Percentiles rank a stretch among this genome's conserved stretches.
These are phyloP conservation scores for Pseudonectria buxi DNA, from an alignment of 2,329 filamentous ascomycete genomes.

Conservation along the genomic window DNA sequence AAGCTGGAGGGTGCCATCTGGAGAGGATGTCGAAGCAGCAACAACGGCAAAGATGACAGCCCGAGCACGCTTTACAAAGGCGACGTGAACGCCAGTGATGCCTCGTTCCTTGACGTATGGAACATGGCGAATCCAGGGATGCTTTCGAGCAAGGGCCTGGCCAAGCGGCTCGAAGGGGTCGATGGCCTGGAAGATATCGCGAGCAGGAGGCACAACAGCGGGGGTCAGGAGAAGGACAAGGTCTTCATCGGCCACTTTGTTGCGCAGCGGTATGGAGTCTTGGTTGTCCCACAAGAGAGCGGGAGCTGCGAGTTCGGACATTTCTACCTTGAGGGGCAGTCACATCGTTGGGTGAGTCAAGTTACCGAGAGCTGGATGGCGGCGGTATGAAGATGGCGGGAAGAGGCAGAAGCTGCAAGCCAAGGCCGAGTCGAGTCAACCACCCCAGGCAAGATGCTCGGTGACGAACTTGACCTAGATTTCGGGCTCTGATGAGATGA, in stretches of 20 bases:
- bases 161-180: conserved; percentile 72
- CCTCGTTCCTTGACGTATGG: conserved; percentile 60
- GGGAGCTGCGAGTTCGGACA: conserved; percentile 11
- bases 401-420: too few species aligned
- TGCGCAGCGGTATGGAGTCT: conserved; percentile 41
- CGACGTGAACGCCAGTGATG: conserved; percentile 56
- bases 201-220: conserved; percentile 40
- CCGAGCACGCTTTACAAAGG: conserved; percentile 54
- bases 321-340: too few species aligned
- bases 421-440: too few species aligned
- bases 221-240: conserved; percentile 58
- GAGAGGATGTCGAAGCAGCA: conserved; percentile 32
- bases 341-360: too few species aligned
- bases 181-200: conserved; percentile 33
- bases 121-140: conserved; percentile 60
- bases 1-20: conserved; percentile 44
- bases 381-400: too few species aligned
- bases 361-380: too few species aligned
- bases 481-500: too few species aligned
- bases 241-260: conserved; percentile 40
- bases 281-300: conserved; percentile 36
- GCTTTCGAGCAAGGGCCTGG: conserved; percentile 51
- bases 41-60: conserved; percentile 56
- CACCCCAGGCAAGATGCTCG: too few species aligned
- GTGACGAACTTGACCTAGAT: too few species aligned